These are phyloP conservation scores for Yarrowia sp. DNA, from an alignment of 805 yeast genomes.

Conservation along the genomic window DNA sequence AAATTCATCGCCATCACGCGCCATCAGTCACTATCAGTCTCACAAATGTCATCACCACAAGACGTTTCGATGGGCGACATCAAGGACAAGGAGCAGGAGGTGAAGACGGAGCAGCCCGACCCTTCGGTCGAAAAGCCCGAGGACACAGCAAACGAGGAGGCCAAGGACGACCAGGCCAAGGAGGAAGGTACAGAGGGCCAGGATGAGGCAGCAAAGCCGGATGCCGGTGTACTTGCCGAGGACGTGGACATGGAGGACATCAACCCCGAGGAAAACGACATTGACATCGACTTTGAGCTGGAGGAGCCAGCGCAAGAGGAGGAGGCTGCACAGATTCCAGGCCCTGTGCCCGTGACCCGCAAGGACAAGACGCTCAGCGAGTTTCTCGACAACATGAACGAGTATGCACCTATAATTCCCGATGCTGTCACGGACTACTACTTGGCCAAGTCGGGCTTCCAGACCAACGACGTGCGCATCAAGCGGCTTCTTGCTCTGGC, in stretches of 20 bases:
- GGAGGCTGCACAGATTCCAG: constrained; percentile 32
- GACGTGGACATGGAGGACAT: constrained; percentile 27
- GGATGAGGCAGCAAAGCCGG: background rate
- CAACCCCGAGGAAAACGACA: constrained; percentile 21
- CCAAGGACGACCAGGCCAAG: background rate
- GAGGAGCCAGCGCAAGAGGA: constrained; percentile 21
- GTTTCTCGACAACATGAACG: constrained; percentile 84
- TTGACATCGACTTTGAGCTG: constrained; percentile 31
- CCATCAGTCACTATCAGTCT: background rate
- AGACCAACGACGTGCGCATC: constrained; percentile 70
- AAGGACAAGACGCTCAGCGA: constrained; percentile 55
- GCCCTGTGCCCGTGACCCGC: constrained; percentile 33
- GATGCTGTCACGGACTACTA: constrained; percentile 95
- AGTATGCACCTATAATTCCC: constrained; percentile 92
- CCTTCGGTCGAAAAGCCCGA: background rate
- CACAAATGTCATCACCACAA: constrained; percentile 14
- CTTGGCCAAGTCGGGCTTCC: constrained; percentile 78
- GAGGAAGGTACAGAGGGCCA: constrained; percentile 10
- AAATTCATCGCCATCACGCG: background rate
- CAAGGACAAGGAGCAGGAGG: constrained; percentile 6
- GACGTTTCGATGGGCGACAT: constrained; percentile 22
- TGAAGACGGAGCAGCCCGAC: background rate
- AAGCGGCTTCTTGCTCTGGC: constrained; percentile 88
- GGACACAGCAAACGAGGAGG: background rate
- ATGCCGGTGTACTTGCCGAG: background rate